phyloP scores from a whole-genome alignment of 805 yeast genomes.

The Candida glaebosa region DNA sequence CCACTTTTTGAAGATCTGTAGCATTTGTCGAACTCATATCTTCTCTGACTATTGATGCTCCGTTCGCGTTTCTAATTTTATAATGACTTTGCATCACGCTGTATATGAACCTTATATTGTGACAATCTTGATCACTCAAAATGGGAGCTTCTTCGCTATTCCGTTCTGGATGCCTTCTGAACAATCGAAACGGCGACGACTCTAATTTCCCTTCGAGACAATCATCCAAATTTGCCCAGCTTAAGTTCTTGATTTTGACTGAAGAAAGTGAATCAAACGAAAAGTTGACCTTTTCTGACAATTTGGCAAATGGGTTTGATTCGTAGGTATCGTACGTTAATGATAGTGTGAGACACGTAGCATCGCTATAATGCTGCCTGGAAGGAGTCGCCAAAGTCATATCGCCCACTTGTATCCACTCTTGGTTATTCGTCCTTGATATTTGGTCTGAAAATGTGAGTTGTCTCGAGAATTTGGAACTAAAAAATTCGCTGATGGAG shows the following conservation, averaged over 20 bases:
- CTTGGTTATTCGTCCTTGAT: constrained; percentile 7
- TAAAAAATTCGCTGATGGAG: constrained; percentile 13
- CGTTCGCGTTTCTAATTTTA: constrained; percentile 26
- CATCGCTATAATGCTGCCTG: background rate
- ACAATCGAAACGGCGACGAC: constrained; percentile 19
- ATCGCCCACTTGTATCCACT: constrained; percentile 14
- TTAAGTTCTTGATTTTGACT: constrained; percentile 21
- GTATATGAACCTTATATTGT: constrained; percentile 29
- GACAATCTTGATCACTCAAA: constrained; percentile 23
- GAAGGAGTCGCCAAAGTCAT: constrained; percentile 1
- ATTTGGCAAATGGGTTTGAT: constrained; percentile 26
- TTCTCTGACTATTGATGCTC: constrained; percentile 20
- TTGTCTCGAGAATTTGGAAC: constrained; percentile 8
- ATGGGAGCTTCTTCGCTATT: constrained; percentile 4
- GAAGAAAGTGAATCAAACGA: constrained; percentile 26
- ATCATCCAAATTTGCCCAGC: constrained; percentile 22
- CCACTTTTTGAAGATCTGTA: constrained; percentile 15
- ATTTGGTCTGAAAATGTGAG: constrained; percentile 19
- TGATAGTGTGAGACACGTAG: constrained; percentile 34
- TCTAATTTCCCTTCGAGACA: constrained; percentile 24
- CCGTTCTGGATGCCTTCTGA: constrained; percentile 9
- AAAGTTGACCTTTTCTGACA: constrained; percentile 19
- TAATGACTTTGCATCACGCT: constrained; percentile 30
- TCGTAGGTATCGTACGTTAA: constrained; percentile 32
- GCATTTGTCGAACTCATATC: constrained; percentile 9